Conservation (phyloP, 805 yeast genomes). For the Wilhelminamyces savonicus region DNA sequence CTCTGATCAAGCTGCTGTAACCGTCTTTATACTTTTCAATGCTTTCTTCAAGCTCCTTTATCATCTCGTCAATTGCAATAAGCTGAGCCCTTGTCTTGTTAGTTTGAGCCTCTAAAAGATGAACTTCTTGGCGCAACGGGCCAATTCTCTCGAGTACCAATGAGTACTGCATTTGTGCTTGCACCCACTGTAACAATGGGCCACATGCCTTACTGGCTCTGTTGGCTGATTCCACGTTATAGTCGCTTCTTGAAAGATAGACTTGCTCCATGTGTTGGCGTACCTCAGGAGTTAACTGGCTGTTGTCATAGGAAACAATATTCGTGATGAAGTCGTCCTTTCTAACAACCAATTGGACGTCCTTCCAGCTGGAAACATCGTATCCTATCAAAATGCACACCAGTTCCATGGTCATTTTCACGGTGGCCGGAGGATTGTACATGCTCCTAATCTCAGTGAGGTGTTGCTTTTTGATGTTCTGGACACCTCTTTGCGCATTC, state of each 20-base stretch:
- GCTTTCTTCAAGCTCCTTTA: slow-evolving; percentile 60
- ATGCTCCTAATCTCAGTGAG: slow-evolving; percentile 83
- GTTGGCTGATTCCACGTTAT: slow-evolving; percentile 65
- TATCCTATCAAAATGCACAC: slow-evolving; percentile 82
- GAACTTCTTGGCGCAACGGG: slow-evolving; percentile 68
- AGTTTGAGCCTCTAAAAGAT: slow-evolving; percentile 51
- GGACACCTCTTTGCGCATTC: slow-evolving; percentile 87
- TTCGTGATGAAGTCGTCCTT: slow-evolving; percentile 82
- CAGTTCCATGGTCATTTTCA: slow-evolving; percentile 79
- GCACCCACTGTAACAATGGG: slow-evolving; percentile 82
- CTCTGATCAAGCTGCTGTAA: slow-evolving; percentile 72
- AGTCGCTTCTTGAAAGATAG: slow-evolving; percentile 59
- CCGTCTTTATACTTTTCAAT: slow-evolving; percentile 61
- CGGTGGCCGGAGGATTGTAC: slow-evolving; percentile 86
- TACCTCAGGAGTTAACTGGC: slow-evolving; percentile 50
- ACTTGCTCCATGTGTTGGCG: slow-evolving; percentile 49
- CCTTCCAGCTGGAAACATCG: slow-evolving; percentile 64
- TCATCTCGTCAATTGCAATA: slow-evolving; percentile 76
- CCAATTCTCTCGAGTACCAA: slow-evolving; percentile 62
- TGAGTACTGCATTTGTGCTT: slow-evolving; percentile 80
- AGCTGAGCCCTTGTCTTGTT: slow-evolving; percentile 60
- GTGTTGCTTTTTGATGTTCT: slow-evolving; percentile 87
- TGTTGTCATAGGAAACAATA: slow-evolving; percentile 70
- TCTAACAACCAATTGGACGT: slow-evolving; percentile 73
- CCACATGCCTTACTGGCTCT: slow-evolving; percentile 96